These are phyloP conservation scores for Zygosaccharomyces sapae DNA, from an alignment of 1,139 yeast species.

Conservation along the genomic window DNA sequence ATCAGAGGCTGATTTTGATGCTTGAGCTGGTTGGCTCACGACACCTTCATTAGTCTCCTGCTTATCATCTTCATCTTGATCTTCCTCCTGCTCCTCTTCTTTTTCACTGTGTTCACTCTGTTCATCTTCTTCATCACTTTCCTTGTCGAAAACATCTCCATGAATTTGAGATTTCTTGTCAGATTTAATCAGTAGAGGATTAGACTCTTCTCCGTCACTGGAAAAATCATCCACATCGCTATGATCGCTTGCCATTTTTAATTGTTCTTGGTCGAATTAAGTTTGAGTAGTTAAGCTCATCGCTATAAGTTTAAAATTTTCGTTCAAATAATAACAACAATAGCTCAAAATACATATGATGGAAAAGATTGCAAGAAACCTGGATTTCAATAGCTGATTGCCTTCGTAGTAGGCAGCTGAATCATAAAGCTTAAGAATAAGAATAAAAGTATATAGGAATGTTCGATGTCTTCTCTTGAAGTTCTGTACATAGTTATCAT, in stretches of 20 bases:
- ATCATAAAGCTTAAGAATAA: background rate
- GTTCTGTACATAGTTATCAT: background rate
- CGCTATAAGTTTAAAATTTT: conserved; percentile 3
- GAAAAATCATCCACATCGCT: conserved; percentile 23
- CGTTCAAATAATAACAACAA: background rate
- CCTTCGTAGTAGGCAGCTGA: too few relatives aligned
- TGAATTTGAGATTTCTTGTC: conserved; percentile 17
- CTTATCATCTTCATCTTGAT: conserved; percentile 13
- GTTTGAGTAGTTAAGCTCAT: background rate
- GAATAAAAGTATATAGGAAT: background rate
- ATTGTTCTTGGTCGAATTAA: background rate
- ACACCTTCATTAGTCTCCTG: conserved; percentile 11
- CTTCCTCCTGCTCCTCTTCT: conserved; percentile 14
- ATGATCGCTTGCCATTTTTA: conserved; percentile 9
- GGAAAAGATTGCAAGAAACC: background rate
- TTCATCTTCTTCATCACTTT: conserved; percentile 17
- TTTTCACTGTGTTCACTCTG: conserved; percentile 13
- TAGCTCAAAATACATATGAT: background rate
- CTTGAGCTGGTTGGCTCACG: conserved; percentile 8
- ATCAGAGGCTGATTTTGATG: conserved; percentile 1
- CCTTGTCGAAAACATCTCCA: conserved; percentile 13
- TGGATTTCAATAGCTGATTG: background rate
- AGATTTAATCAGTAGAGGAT: conserved; percentile 21
- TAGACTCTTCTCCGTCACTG: conserved; percentile 25
- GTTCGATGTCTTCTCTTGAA: background rate